Percentiles rank a stretch among this genome's conserved stretches.
Conservation (phyloP, 345 rosid genomes). For the Populus tremula region DNA sequence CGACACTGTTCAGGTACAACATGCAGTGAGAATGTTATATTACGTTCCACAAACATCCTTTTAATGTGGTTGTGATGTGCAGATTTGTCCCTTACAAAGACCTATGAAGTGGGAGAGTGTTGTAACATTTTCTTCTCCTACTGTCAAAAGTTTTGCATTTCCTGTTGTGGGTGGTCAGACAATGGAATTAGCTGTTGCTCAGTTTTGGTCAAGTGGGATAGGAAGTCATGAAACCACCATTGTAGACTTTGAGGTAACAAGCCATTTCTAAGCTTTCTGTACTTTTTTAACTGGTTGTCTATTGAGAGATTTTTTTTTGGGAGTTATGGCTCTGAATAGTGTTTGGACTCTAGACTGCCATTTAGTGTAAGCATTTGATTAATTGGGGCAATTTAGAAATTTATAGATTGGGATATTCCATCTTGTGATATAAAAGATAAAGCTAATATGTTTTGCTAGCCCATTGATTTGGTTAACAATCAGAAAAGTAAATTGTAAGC, state of each 20-base stretch:
- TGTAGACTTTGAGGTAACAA: constrained; percentile 88
- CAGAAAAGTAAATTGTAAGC: background rate
- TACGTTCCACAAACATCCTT: constrained; percentile 14
- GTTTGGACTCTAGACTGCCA: background rate
- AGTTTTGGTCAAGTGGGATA: constrained; percentile 97
- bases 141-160: constrained; percentile 72
- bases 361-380: background rate
- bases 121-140: constrained; percentile 72
- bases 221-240: constrained; percentile 79
- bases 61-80: constrained; percentile 38
- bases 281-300: background rate
- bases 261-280: background rate
- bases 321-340: background rate
- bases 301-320: background rate
- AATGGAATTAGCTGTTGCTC: constrained; percentile 91
- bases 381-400: background rate
- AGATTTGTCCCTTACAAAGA: constrained; percentile 89
- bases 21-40: constrained; percentile 9
- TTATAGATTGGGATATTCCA: background rate
- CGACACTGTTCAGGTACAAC: constrained; percentile 82
- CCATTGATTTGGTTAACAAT: background rate
- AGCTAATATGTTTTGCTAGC: background rate
- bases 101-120: constrained; percentile 88
- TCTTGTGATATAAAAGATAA: background rate
- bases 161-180: constrained; percentile 86